Evolutionary conservation across 352 stramenopile genomes (phyloP).

Genomic region (Phytophthora pisi): DNA sequence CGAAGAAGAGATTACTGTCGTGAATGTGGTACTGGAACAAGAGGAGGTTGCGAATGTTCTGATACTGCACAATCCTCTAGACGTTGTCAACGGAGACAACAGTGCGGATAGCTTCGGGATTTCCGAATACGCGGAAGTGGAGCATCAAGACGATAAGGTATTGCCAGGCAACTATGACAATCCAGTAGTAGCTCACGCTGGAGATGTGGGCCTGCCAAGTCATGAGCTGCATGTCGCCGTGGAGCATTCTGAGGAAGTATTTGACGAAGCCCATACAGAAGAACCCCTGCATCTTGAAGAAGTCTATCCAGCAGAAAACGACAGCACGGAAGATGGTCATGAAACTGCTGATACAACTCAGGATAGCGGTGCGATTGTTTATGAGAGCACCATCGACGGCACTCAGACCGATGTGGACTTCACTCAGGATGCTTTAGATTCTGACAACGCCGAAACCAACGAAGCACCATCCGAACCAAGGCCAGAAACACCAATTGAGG

Average conservation of each 20-base stretch:
- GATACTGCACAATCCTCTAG: not conserved
- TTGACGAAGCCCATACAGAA: not conserved
- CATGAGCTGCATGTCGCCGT: not conserved
- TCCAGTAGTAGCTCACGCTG: not conserved
- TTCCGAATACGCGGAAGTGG: not conserved
- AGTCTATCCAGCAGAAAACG: not conserved
- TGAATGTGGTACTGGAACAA: not conserved
- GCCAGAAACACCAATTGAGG: not conserved
- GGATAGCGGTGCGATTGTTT: not conserved
- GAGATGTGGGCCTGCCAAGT: not conserved
- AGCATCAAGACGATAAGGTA: not conserved
- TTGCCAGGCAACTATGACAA: not conserved
- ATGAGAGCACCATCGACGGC: not conserved
- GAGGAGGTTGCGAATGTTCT: not conserved
- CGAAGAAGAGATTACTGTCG: not conserved
- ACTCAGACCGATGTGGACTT: not conserved
- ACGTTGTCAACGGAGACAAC: not conserved
- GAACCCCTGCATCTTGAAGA: not conserved
- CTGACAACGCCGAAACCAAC: not conserved
- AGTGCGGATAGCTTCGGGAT: not conserved
- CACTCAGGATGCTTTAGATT: slow-evolving; percentile 1
- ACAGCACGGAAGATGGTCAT: not conserved
- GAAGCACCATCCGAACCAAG: not conserved
- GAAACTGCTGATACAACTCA: not conserved
- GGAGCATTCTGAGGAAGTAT: not conserved